A percentile compares a stretch with the other conserved stretches of the same genome.
These are phyloP conservation scores for Erythrophleum fordii DNA, from an alignment of 306 rosid genomes.

Conservation along the genomic window DNA sequence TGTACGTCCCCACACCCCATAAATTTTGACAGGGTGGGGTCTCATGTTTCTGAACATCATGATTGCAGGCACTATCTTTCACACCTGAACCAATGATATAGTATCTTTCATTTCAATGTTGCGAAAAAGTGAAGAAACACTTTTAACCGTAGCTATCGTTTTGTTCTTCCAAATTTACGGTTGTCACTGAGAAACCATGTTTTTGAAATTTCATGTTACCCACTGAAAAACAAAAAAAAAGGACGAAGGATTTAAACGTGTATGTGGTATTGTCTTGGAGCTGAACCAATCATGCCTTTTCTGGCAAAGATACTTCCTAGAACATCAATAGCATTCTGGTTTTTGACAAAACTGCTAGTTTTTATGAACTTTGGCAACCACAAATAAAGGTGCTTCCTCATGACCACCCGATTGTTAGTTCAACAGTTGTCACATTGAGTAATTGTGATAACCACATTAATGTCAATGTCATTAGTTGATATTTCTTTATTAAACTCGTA, in stretches of 20 bases:
- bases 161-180: slow-evolving; percentile 41
- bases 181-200: slow-evolving; percentile 18
- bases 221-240: neutral
- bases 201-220: slow-evolving; percentile 18
- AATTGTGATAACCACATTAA: slow-evolving; percentile 29
- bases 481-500: slow-evolving; percentile 21
- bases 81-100: slow-evolving; percentile 52
- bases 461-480: slow-evolving; percentile 29
- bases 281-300: slow-evolving; percentile 28
- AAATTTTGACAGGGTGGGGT: slow-evolving; percentile 46
- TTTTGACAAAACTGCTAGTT: neutral
- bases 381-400: slow-evolving; percentile 41
- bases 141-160: slow-evolving; percentile 43
- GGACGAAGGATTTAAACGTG: neutral
- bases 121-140: slow-evolving; percentile 37
- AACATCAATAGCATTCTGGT: neutral
- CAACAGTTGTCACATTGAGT: slow-evolving; percentile 50
- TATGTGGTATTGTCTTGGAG: neutral
- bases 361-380: slow-evolving; percentile 14
- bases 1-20: neutral
- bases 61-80: slow-evolving; percentile 48
- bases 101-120: slow-evolving; percentile 42
- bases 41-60: slow-evolving; percentile 46
- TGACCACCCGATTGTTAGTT: slow-evolving; percentile 61
- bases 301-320: slow-evolving; percentile 11